Base-by-base conservation (phyloP, 2,329 filamentous ascomycete genomes). In the Xylogone sp. region DNA sequence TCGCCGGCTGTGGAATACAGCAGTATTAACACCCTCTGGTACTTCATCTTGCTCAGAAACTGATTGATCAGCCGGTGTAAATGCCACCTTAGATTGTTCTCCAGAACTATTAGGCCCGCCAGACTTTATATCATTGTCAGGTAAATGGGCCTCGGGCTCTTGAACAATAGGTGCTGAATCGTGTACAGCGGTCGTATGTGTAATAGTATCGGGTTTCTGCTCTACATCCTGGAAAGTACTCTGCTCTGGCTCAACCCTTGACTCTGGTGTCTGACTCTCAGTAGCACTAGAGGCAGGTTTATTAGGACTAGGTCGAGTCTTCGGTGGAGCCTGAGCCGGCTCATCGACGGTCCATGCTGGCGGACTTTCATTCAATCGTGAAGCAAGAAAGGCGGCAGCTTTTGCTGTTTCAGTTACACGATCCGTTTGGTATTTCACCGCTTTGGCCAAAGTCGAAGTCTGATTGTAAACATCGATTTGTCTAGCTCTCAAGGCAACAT, bases 391-490 rank as follows among this genome's bases (percentile, higher is more conserved):
- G 31, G 80, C 75, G 19, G 82, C 83, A 42, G 84, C 83, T 59
- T 79, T 75, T 34, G 77, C 75, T 18, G 82, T 85, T 47, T 84
- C 70, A 1, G 82, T 82, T 46, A 86, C 68, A 50, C 79, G 75
- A 55, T 85, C 81, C 2, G 79, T 80, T 68, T 86, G 82, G 48
- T 65, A 74, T 65, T 83, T 83, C 51, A 86, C 73, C 13, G 79
- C 78, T 64, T 81, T 83, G 22, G 82, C 80, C 45, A 88, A 67
- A 24, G 79, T 81, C 2, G 85, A 88, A 0, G 85, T 87, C 58
- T 78, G 75, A 46, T 72, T 82, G 67, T 81, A 87, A 45, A 82
- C 68, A 63, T 86, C 79, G 60, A 85, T 71, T 65, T 88, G 83
- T 50, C 77, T 75, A 49, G 55, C 52, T 57, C 82, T 75, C 48